These are phyloP conservation scores for Pyricularia grisea DNA, from an alignment of 2,329 filamentous ascomycete species.

Conservation along the genomic window DNA sequence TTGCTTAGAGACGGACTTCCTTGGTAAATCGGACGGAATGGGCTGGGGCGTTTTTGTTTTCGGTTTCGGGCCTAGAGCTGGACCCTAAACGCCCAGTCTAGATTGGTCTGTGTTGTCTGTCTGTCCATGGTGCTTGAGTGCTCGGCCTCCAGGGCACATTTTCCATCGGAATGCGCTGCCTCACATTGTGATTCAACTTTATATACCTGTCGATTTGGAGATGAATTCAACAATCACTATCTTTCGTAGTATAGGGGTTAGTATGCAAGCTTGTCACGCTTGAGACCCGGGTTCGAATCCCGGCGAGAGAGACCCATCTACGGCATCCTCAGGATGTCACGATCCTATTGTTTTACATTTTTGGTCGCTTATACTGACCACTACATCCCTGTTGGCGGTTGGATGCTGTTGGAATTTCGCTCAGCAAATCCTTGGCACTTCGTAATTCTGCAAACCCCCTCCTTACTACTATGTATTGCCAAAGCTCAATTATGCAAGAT, in stretches of 20 bases:
- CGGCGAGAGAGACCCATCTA: background rate
- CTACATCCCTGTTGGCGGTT: background rate
- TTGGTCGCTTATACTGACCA: too few species aligned
- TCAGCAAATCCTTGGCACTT: too few species aligned
- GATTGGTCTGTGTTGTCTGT: background rate
- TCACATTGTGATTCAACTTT: background rate
- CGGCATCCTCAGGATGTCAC: background rate
- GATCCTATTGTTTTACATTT: background rate
- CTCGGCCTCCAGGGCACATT: background rate
- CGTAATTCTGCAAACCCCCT: too few species aligned
- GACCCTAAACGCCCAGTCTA: background rate
- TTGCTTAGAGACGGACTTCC: background rate
- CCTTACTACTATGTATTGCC: too few species aligned
- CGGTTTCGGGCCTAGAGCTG: background rate
- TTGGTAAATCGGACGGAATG: background rate
- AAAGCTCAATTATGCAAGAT: too few species aligned
- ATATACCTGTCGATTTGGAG: background rate
- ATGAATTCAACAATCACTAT: background rate
- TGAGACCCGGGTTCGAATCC: background rate
- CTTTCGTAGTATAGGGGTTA: constrained; percentile 1
- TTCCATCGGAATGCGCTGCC: background rate
- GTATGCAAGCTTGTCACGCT: constrained; percentile 1
- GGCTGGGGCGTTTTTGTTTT: background rate
- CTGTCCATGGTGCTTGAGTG: background rate
- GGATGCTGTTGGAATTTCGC: too few species aligned